Conservation (phyloP, 2,329 filamentous ascomycete species). For the Ambrosiella cleistominuta region DNA sequence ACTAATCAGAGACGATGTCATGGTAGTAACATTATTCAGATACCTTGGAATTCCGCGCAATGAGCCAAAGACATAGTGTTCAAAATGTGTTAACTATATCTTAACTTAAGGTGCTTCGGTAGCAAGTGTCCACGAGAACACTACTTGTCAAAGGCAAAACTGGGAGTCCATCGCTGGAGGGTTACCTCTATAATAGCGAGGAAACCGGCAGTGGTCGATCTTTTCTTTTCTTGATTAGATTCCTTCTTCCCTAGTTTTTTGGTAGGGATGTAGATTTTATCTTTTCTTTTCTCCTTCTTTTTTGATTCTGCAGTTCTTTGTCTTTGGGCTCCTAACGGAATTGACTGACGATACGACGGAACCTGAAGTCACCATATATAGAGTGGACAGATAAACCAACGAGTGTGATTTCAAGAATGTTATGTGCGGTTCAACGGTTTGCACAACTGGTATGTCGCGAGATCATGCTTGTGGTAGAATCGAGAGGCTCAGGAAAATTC, state of each 20-base stretch:
- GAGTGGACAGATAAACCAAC: no score
- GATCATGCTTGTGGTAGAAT: no score
- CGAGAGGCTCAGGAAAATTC: no score
- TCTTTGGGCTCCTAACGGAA: neutral
- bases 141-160: neutral
- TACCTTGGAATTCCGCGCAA: neutral
- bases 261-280: neutral
- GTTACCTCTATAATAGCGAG: neutral
- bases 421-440: no score
- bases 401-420: no score
- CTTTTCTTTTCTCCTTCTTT: neutral
- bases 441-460: no score
- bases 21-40: no score
- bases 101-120: no score
- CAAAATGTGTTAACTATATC: neutral
- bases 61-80: neutral
- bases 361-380: neutral
- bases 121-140: neutral
- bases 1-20: no score
- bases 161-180: no score
- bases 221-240: neutral
- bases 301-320: neutral
- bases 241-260: neutral
- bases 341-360: neutral
- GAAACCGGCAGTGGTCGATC: neutral